Percentiles rank a stretch among this genome's conserved stretches.
Evolutionary conservation across 805 yeast species (phyloP).

Genomic region (Nakazawaea populi): DNA sequence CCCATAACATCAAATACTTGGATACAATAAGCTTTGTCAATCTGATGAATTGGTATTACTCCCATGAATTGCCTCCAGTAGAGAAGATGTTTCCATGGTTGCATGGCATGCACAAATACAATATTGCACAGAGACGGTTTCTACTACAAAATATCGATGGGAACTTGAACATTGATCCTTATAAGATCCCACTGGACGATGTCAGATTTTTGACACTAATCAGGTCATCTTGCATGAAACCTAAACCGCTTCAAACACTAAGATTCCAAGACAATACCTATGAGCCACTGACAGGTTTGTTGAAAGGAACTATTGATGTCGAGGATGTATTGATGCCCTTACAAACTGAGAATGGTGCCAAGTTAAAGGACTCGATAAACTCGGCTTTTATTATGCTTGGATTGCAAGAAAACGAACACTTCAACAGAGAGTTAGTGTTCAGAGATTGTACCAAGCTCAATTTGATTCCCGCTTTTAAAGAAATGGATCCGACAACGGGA

Average conservation of each 20-base stretch:
- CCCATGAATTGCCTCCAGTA: constrained; percentile 50
- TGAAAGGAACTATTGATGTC: constrained; percentile 51
- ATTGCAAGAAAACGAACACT: not conserved
- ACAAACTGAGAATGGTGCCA: constrained; percentile 20
- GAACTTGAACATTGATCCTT: constrained; percentile 10
- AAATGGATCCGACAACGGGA: constrained; percentile 65
- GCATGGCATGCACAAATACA: constrained; percentile 64
- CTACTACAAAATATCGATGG: constrained; percentile 13
- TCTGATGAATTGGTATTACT: constrained; percentile 7
- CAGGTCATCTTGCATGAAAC: constrained; percentile 17
- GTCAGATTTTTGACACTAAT: constrained; percentile 8
- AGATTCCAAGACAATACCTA: constrained; percentile 13
- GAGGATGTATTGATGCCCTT: constrained; percentile 48
- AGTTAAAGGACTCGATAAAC: constrained; percentile 20
- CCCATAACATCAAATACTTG: constrained; percentile 2
- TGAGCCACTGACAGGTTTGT: constrained; percentile 30
- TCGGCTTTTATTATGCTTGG: constrained; percentile 18
- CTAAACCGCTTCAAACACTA: constrained; percentile 19
- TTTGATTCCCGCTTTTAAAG: constrained; percentile 46
- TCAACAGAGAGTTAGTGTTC: constrained; percentile 21
- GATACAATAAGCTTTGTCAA: not conserved
- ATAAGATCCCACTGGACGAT: constrained; percentile 12
- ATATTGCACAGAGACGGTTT: constrained; percentile 48
- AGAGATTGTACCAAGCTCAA: constrained; percentile 38
- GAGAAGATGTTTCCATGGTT: constrained; percentile 82